Conservation (phyloP, 2,329 filamentous ascomycete species). For the Ophiognomonia clavigignenti-juglandacearum region DNA sequence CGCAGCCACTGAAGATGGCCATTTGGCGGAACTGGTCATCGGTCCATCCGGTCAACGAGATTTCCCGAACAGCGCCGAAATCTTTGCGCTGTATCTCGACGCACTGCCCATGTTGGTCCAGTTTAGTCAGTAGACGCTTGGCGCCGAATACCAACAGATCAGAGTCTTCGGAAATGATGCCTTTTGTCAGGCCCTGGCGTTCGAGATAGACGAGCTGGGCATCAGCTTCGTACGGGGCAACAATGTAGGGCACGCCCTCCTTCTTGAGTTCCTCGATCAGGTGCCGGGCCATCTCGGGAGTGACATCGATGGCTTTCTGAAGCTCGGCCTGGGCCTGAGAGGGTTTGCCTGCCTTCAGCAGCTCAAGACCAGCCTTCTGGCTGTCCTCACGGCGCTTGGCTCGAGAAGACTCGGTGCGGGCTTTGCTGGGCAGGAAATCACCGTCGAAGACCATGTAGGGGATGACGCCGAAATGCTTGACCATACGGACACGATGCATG, state of each 20-base stretch:
- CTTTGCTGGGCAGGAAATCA: constrained; percentile 90
- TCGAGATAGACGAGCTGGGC: constrained; percentile 96
- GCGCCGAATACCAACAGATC: constrained; percentile 94
- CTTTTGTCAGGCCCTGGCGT: constrained; percentile 73
- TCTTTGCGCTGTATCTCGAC: constrained; percentile 86
- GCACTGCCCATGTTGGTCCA: constrained; percentile 90
- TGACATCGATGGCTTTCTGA: constrained; percentile 93
- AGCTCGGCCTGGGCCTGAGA: constrained; percentile 79
- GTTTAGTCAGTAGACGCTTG: constrained; percentile 83
- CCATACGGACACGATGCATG: constrained; percentile 88
- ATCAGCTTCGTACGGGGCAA: constrained; percentile 96
- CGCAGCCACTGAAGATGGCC: constrained; percentile 94
- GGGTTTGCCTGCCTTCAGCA: constrained; percentile 75
- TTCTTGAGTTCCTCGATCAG: constrained; percentile 89
- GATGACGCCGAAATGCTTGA: constrained; percentile 87
- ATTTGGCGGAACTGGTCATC: constrained; percentile 88
- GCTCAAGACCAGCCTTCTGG: constrained; percentile 68
- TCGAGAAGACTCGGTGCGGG: constrained; percentile 75
- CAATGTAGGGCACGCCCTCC: constrained; percentile 75
- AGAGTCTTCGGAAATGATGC: constrained; percentile 93
- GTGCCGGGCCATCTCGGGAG: constrained; percentile 88
- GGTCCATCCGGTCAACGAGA: constrained; percentile 87
- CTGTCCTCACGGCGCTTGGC: constrained; percentile 72
- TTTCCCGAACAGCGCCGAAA: constrained; percentile 82
- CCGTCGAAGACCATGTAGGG: constrained; percentile 96